Base-by-base conservation (phyloP, 495 filamentous ascomycete genomes). In the Hyaloscypha variabilis region DNA sequence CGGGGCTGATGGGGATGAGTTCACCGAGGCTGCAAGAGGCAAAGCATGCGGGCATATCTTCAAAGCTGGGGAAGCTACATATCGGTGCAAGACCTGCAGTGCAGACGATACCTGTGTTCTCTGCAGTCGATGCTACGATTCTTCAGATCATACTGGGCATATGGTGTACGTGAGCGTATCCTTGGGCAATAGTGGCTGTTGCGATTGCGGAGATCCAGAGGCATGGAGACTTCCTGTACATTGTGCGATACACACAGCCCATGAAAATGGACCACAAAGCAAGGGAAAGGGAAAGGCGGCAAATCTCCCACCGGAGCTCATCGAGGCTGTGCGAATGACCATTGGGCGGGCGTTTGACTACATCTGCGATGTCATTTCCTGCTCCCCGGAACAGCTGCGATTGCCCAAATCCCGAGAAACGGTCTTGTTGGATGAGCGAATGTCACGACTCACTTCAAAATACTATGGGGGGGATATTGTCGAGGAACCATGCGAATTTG, bases 41-140 rank as follows among this genome's bases (percentile, higher is more conserved):
- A 96, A 94, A 75, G 87, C 91, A n/a, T 99, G 95, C 73, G 95
- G 95, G 8, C 95, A 99, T 79, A 98, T 99, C 66, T 96, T 98
- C 82, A 90, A 91, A 75, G 82, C 82, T 29, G 95, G 94, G 2
- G 95, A 99, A 78, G 92, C 93, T 49, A 92, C 93, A 42, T 99
- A 97, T 71, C 85, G 89, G 57, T 99, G 95, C 82, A 90, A 91
- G 74, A 97, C 94, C 21, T 99, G 95, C 73, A 91, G 91, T 36
- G 82, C 87, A 54, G 92, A 96, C 72, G 91, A 94, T 69, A 95
- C 92, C 0, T 94, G 90, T 68, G 91, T 92, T 56, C 82, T 96
- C 46, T 96, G 92, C 77, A 88, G 91, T 77, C 86, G 90, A 73
- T 99, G 95, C 76, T 98, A 97, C 73, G 93, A 97, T 68, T 84